phyloP scores from a whole-genome alignment of 805 yeast species.

The Schwanniomyces sp. region DNA sequence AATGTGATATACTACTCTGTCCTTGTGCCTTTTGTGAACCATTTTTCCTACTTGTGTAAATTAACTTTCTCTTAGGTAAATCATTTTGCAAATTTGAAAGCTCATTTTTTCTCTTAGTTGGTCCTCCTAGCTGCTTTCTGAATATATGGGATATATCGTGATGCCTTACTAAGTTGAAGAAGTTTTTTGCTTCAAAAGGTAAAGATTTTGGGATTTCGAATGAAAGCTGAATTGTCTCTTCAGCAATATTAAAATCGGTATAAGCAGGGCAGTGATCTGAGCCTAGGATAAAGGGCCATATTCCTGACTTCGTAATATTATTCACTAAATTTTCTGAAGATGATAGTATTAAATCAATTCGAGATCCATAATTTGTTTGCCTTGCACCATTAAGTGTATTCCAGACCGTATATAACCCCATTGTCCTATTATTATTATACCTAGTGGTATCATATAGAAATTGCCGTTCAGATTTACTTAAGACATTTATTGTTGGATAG shows the following conservation, averaged over 20 bases:
- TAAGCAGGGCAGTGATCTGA: slow-evolving; percentile 95
- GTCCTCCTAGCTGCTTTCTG: slow-evolving; percentile 1
- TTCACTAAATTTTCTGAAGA: slow-evolving; percentile 36
- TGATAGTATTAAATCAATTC: slow-evolving; percentile 76
- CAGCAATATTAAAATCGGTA: slow-evolving; percentile 53
- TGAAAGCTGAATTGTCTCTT: background rate
- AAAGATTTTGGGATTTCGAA: slow-evolving; percentile 16
- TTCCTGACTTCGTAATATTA: slow-evolving; percentile 43
- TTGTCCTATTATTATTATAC: slow-evolving; percentile 50
- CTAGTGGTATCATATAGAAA: slow-evolving; percentile 63
- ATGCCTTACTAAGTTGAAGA: slow-evolving; percentile 38
- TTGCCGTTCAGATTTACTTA: slow-evolving; percentile 9
- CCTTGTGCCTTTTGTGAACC: slow-evolving; percentile 11
- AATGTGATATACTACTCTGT: slow-evolving; percentile 20
- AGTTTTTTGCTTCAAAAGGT: slow-evolving; percentile 54
- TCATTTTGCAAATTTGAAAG: background rate
- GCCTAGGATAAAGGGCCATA: slow-evolving; percentile 73
- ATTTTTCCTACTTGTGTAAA: slow-evolving; percentile 19
- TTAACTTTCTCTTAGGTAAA: slow-evolving; percentile 9
- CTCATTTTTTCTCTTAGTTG: slow-evolving; percentile 1
- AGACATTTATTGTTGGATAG: slow-evolving; percentile 16
- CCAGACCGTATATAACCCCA: slow-evolving; percentile 89
- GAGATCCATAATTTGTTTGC: slow-evolving; percentile 81
- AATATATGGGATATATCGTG: slow-evolving; percentile 36
- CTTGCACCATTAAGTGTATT: slow-evolving; percentile 74